Percentiles rank a stretch among this genome's conserved stretches.
phyloP scores from a whole-genome alignment of 805 yeast species.

The Candida dajiaensis region DNA sequence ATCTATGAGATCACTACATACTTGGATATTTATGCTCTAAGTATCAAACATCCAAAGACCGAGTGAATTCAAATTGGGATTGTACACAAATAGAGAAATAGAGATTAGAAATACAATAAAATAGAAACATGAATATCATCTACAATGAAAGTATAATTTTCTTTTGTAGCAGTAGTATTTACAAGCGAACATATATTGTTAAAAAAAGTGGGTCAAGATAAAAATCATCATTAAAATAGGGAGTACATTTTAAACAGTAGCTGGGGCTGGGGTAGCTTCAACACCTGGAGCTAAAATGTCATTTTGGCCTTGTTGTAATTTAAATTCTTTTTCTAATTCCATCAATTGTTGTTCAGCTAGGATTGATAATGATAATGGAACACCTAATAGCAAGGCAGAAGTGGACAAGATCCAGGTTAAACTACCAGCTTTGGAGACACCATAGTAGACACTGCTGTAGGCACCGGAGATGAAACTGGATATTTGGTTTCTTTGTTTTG shows the following conservation, averaged over 20 bases:
- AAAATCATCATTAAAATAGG: background rate
- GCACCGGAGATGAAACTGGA: conserved; percentile 26
- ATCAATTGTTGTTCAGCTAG: conserved; percentile 89
- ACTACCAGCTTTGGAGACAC: conserved; percentile 60
- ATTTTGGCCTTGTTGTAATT: conserved; percentile 71
- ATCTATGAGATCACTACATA: conserved; percentile 74
- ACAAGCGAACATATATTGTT: background rate
- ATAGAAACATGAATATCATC: no score
- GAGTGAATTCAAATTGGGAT: conserved; percentile 8
- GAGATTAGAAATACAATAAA: background rate
- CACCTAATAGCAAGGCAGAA: conserved; percentile 79
- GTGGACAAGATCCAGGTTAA: conserved; percentile 84
- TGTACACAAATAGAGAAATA: background rate
- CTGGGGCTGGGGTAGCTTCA: conserved; percentile 30
- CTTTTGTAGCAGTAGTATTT: background rate
- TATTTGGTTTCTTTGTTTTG: conserved; percentile 64
- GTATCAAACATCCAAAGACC: conserved; percentile 72
- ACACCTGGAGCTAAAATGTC: conserved; percentile 70
- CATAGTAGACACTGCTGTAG: conserved; percentile 36
- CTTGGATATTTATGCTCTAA: conserved; percentile 79
- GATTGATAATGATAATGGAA: conserved; percentile 85
- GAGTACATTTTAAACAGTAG: conserved; percentile 15
- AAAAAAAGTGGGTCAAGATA: background rate
- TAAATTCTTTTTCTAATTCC: conserved; percentile 91
- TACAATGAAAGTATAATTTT: background rate